phyloP scores from a whole-genome alignment of 2,329 filamentous ascomycete genomes.

The Penicillium freii region DNA sequence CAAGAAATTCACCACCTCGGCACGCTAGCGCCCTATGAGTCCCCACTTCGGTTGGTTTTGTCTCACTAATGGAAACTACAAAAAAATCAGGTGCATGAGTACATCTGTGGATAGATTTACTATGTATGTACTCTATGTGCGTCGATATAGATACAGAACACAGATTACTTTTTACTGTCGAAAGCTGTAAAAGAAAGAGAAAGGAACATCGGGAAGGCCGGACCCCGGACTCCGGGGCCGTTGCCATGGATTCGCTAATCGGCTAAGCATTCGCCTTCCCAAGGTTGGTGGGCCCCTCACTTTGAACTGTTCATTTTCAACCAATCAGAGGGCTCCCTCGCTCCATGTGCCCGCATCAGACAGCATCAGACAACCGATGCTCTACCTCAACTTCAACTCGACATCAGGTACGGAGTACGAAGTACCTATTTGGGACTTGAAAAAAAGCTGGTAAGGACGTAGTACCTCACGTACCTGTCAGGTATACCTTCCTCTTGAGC shows the following conservation, averaged over 20 bases:
- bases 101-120: background rate
- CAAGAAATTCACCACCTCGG: background rate
- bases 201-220: background rate
- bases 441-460: background rate
- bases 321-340: background rate
- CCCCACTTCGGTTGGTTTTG: background rate
- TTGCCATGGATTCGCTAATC: background rate
- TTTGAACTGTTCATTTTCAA: background rate
- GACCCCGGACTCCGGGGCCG: background rate
- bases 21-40: background rate
- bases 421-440: background rate
- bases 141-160: background rate
- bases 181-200: background rate
- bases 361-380: background rate
- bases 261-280: background rate
- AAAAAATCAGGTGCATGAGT: background rate
- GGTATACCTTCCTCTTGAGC: background rate
- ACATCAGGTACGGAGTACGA: background rate
- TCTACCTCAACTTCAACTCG: background rate
- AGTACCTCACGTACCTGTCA: background rate
- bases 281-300: background rate
- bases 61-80: background rate
- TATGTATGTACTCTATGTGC: background rate
- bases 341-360: conserved; percentile 1
- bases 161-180: background rate